Conservation (phyloP, 305 asterid genomes). For the Plantago lanceolata region DNA sequence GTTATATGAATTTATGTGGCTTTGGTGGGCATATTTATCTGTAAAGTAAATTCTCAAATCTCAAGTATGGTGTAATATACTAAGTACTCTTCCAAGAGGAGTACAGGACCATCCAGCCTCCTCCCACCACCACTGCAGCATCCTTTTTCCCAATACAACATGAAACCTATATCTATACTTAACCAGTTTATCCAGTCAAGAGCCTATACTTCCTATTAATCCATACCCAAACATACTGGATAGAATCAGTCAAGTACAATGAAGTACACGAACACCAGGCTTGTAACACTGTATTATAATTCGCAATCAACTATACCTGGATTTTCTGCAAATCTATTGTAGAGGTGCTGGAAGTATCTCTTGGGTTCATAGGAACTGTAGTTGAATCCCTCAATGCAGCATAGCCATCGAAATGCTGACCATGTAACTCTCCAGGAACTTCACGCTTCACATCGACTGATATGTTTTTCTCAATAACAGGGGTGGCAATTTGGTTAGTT, state of each 20-base stretch:
- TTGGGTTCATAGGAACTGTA: constrained; percentile 31
- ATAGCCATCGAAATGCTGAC: constrained; percentile 34
- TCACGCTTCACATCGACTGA: constrained; percentile 29
- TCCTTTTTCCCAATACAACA: background rate
- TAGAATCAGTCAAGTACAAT: constrained; percentile 6
- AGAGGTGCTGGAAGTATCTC: constrained; percentile 41
- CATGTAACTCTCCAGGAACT: constrained; percentile 41
- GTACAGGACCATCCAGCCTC: background rate
- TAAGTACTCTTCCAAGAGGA: background rate
- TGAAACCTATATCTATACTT: background rate
- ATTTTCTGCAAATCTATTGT: constrained; percentile 53
- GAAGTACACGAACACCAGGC: constrained; percentile 2
- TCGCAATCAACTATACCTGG: constrained; percentile 45
- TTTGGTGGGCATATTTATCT: constrained; percentile 12
- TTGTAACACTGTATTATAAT: constrained; percentile 7
- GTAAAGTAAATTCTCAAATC: constrained; percentile 16
- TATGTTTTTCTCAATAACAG: constrained; percentile 27
- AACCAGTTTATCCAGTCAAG: background rate
- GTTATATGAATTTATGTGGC: background rate
- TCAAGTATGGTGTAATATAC: background rate
- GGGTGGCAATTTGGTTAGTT: constrained; percentile 31
- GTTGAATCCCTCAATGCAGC: constrained; percentile 35
- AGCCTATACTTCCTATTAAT: background rate
- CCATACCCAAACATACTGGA: constrained; percentile 3
- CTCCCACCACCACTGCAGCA: background rate